Percentiles rank a stretch among this genome's conserved stretches.
phyloP scores from a whole-genome alignment of 163 green algal species.

The Prototheca wickerhamii region DNA sequence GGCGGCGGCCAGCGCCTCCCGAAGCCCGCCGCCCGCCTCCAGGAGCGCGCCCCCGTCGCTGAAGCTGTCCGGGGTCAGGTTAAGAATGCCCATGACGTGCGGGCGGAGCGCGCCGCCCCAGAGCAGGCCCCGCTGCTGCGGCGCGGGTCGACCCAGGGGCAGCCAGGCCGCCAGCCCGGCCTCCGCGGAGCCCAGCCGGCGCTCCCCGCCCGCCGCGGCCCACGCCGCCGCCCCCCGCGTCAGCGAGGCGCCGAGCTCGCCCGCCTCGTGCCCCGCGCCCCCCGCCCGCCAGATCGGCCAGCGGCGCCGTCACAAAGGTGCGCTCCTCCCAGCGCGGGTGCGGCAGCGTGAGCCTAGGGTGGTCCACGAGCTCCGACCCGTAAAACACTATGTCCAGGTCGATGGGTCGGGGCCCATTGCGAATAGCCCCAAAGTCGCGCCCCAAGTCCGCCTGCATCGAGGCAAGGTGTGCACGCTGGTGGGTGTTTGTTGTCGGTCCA shows the following conservation, averaged over 20 bases:
- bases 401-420: conserved; percentile 78
- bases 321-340: conserved; percentile 84
- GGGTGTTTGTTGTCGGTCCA: too few species aligned
- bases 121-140: not conserved
- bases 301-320: conserved; percentile 68
- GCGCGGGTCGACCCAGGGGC: not conserved
- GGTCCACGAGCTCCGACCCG: conserved; percentile 30
- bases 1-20: conserved; percentile 23
- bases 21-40: conserved; percentile 6
- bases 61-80: conserved; percentile 91
- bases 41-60: conserved; percentile 58
- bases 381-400: conserved; percentile 97
- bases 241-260: conserved; percentile 9
- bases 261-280: not conserved
- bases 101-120: not conserved
- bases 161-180: not conserved
- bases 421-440: conserved; percentile 23
- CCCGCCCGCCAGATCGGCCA: conserved; percentile 48
- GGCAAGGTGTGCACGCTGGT: too few species aligned
- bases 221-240: conserved; percentile 16
- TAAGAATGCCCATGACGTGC: conserved; percentile 91
- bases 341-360: conserved; percentile 58
- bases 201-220: conserved; percentile 32
- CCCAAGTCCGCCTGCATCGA: conserved; percentile 26
- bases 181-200: conserved; percentile 9